A percentile compares a stretch with the other conserved stretches of the same genome.
phyloP scores from a whole-genome alignment of 2,329 filamentous ascomycete genomes.

The Ambrosiella cleistominuta region DNA sequence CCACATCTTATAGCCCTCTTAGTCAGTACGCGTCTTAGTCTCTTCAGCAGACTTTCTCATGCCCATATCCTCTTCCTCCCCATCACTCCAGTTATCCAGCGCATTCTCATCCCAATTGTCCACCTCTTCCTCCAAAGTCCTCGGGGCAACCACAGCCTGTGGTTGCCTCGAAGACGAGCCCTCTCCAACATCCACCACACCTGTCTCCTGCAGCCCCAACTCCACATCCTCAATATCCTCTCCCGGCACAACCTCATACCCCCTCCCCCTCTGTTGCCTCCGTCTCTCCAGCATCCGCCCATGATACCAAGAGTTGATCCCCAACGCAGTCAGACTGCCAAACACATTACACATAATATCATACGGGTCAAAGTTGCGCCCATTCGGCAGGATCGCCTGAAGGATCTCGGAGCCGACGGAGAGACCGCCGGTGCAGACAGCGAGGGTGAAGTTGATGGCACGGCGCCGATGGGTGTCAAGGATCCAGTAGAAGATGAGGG shows the following conservation, averaged over 20 bases:
- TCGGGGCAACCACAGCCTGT: slow-evolving; percentile 18
- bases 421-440: slow-evolving; percentile 56
- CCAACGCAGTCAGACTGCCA: slow-evolving; percentile 55
- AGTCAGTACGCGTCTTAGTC: slow-evolving; percentile 22
- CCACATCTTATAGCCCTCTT: not conserved
- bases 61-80: slow-evolving; percentile 22
- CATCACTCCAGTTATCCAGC: slow-evolving; percentile 40
- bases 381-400: slow-evolving; percentile 58
- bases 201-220: slow-evolving; percentile 58
- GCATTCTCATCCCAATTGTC: slow-evolving; percentile 90
- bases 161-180: not conserved
- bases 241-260: slow-evolving; percentile 52
- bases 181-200: slow-evolving; percentile 27
- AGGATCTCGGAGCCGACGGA: slow-evolving; percentile 60
- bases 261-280: slow-evolving; percentile 41
- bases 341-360: slow-evolving; percentile 79
- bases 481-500: slow-evolving; percentile 88
- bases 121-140: slow-evolving; percentile 57
- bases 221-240: slow-evolving; percentile 52
- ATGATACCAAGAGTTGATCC: slow-evolving; percentile 78
- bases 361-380: slow-evolving; percentile 54
- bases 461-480: slow-evolving; percentile 78
- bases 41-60: slow-evolving; percentile 15
- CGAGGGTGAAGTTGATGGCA: slow-evolving; percentile 63
- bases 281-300: slow-evolving; percentile 85